Conservation (phyloP, 2,329 filamentous ascomycete genomes). For the Colletotrichum salicis region DNA sequence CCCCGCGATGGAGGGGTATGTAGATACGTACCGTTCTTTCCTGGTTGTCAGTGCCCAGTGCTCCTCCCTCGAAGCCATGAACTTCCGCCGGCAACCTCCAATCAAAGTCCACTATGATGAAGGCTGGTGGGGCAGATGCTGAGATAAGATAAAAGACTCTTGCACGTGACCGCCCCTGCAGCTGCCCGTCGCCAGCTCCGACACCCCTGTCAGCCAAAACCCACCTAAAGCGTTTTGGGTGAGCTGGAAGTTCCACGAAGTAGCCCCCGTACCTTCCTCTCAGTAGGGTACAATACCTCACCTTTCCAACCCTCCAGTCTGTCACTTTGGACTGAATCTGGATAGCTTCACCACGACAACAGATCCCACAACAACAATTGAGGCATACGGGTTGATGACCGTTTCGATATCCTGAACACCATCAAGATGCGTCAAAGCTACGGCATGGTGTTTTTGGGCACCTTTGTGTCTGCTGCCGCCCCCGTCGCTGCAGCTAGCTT, state of each 20-base stretch:
- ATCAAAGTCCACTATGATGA: not conserved
- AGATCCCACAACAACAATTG: constrained; percentile 7
- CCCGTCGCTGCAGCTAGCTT: constrained; percentile 71
- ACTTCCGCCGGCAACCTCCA: not conserved
- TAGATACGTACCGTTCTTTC: constrained; percentile 9
- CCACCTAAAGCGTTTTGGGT: constrained; percentile 37
- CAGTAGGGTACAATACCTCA: not conserved
- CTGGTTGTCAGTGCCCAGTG: not conserved
- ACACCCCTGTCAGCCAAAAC: constrained; percentile 24
- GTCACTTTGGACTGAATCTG: constrained; percentile 20
- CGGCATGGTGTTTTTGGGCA: constrained; percentile 62
- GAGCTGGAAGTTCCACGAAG: constrained; percentile 37
- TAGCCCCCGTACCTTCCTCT: constrained; percentile 3
- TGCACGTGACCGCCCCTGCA: constrained; percentile 33
- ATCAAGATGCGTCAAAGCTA: constrained; percentile 60
- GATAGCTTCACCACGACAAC: constrained; percentile 19
- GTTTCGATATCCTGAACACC: constrained; percentile 10
- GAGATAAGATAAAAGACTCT: not conserved
- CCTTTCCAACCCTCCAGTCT: constrained; percentile 2
- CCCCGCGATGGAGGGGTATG: constrained; percentile 38
- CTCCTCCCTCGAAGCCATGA: not conserved
- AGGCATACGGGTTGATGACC: constrained; percentile 31
- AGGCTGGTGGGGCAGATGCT: not conserved
- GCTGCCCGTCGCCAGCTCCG: constrained; percentile 4
- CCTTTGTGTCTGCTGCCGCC: constrained; percentile 60